Conservation (phyloP, 1,284 basidiomycete genomes). For the Cryptococcus deneoformans region DNA sequence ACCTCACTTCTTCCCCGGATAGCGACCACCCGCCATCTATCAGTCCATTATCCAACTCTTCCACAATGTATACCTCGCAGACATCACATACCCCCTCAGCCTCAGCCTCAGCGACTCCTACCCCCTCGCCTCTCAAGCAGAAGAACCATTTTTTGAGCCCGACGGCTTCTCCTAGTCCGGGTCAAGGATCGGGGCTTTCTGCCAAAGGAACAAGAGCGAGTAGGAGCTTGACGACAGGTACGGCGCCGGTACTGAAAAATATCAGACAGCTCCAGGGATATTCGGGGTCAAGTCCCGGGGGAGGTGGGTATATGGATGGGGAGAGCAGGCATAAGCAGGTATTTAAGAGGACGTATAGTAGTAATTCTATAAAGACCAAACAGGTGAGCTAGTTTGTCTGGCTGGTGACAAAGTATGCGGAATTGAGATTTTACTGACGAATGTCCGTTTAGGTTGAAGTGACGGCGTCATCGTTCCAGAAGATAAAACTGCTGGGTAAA, state of each 20-base stretch:
- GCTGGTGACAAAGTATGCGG: neutral
- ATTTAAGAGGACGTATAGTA: constrained; percentile 92
- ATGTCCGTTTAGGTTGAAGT: constrained; percentile 69
- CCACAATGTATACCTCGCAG: constrained; percentile 1
- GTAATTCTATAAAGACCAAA: constrained; percentile 94
- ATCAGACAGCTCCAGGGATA: constrained; percentile 20
- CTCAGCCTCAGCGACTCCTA: constrained; percentile 1
- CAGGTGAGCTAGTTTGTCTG: constrained; percentile 56
- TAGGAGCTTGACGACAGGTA: constrained; percentile 18
- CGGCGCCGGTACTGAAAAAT: constrained; percentile 17
- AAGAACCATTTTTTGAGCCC: constrained; percentile 1
- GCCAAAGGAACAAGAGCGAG: constrained; percentile 27
- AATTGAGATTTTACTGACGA: neutral
- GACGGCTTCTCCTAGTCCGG: neutral
- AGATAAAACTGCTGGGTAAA: constrained; percentile 92
- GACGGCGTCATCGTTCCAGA: constrained; percentile 83
- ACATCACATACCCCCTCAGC: constrained; percentile 5
- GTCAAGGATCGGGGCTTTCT: constrained; percentile 10
- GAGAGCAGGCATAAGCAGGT: constrained; percentile 56
- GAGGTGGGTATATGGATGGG: constrained; percentile 3
- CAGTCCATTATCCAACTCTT: no score
- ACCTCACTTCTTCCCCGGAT: constrained; percentile 15
- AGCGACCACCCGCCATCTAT: no score
- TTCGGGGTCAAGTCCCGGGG: constrained; percentile 14
- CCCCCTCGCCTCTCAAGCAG: neutral